Evolutionary conservation across 2,329 filamentous ascomycete genomes (phyloP).

Genomic region (Penicillium sp.): DNA sequence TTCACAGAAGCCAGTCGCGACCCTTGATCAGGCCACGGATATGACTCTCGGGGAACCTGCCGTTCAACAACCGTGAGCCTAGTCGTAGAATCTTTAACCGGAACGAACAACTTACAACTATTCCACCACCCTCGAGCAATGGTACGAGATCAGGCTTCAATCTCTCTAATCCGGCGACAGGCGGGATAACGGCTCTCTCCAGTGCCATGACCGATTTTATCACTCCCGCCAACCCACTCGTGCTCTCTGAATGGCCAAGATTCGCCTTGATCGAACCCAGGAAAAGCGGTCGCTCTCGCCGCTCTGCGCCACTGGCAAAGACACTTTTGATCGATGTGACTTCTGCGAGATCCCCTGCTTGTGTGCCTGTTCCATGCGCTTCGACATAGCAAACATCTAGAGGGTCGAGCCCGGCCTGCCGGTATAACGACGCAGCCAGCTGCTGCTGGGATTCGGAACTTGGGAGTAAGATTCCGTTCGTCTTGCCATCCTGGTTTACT

Average conservation of each 20-base stretch:
- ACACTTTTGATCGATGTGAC: not conserved
- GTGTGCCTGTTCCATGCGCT: slow-evolving; percentile 44
- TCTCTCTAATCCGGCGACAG: not conserved
- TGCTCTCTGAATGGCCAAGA: slow-evolving; percentile 35
- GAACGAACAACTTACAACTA: not conserved
- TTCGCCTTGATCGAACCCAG: slow-evolving; percentile 10
- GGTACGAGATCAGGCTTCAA: not conserved
- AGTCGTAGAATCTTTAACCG: not conserved
- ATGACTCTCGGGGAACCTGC: slow-evolving; percentile 16
- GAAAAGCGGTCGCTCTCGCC: slow-evolving; percentile 13
- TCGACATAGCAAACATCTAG: not conserved
- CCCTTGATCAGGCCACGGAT: slow-evolving; percentile 24
- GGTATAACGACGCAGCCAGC: slow-evolving; percentile 32
- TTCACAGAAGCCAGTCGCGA: slow-evolving; percentile 27
- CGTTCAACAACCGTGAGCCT: not conserved
- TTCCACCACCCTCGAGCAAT: not conserved
- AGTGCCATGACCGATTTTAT: slow-evolving; percentile 51
- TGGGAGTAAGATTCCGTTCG: slow-evolving; percentile 48
- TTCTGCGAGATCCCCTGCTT: slow-evolving; percentile 28
- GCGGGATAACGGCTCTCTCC: slow-evolving; percentile 41
- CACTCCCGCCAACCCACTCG: slow-evolving; percentile 44
- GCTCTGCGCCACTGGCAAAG: slow-evolving; percentile 2
- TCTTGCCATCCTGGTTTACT: slow-evolving; percentile 50
- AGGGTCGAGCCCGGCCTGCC: slow-evolving; percentile 24
- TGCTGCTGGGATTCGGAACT: slow-evolving; percentile 33